Percentiles rank a stretch among this genome's conserved stretches.
These are phyloP conservation scores for Phytophthora niederhauseri DNA, from an alignment of 352 stramenopile genomes.

Conservation along the genomic window DNA sequence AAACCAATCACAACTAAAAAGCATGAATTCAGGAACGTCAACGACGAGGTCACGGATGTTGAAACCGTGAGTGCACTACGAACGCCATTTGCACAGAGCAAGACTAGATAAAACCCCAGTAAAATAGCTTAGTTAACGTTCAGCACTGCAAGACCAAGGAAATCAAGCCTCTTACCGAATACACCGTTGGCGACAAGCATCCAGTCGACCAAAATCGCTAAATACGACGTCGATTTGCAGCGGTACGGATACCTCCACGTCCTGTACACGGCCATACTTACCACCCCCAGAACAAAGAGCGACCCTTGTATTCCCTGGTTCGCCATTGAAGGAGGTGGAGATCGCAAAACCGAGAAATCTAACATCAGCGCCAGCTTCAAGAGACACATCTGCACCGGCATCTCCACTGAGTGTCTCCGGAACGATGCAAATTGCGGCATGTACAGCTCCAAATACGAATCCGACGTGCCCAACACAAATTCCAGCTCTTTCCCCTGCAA, in stretches of 20 bases:
- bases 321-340: slow-evolving; percentile 36
- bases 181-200: slow-evolving; percentile 52
- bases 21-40: slow-evolving; percentile 54
- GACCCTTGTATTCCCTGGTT: slow-evolving; percentile 58
- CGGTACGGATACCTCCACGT: slow-evolving; percentile 42
- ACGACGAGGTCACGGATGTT: slow-evolving; percentile 50
- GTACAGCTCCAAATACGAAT: slow-evolving; percentile 64
- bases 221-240: slow-evolving; percentile 38
- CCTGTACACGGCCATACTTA: slow-evolving; percentile 32
- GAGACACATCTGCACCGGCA: slow-evolving; percentile 46
- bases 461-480: slow-evolving; percentile 58
- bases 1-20: slow-evolving; percentile 33
- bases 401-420: slow-evolving; percentile 30
- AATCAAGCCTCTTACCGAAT: slow-evolving; percentile 44
- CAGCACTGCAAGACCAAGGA: background rate
- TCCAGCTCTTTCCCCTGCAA: slow-evolving; percentile 59
- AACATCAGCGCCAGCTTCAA: slow-evolving; percentile 60
- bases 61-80: slow-evolving; percentile 69
- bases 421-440: slow-evolving; percentile 62
- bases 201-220: slow-evolving; percentile 43
- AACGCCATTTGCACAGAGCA: slow-evolving; percentile 62
- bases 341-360: slow-evolving; percentile 58
- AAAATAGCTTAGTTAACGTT: background rate
- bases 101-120: slow-evolving; percentile 18
- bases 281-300: slow-evolving; percentile 44